Percentiles rank a stretch among this genome's conserved stretches.
These are phyloP conservation scores for Panicum miliaceum DNA, from an alignment of 176 grass and related monocot species.

Conservation along the genomic window DNA sequence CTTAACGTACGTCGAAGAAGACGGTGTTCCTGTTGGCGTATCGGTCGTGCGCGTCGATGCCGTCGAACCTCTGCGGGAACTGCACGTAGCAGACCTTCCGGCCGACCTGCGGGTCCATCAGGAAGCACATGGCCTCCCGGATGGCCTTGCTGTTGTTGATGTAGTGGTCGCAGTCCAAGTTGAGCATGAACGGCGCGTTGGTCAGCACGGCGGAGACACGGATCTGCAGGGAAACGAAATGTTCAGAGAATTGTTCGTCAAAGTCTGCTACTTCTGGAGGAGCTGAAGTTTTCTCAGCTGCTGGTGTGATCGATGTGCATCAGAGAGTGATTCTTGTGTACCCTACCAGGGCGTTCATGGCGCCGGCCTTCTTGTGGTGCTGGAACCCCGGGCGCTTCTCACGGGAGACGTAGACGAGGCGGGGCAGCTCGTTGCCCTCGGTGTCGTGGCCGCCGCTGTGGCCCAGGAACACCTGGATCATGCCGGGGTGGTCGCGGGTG, in stretches of 20 bases:
- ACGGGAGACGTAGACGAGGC: constrained; percentile 96
- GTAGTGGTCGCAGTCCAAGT: constrained; percentile 97
- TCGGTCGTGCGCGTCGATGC: constrained; percentile 86
- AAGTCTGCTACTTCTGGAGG: background rate
- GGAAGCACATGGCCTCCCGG: constrained; percentile 95
- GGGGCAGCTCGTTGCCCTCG: constrained; percentile 91
- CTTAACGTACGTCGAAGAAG: constrained; percentile 98
- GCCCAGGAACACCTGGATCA: constrained; percentile 99
- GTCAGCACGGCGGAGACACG: constrained; percentile 97
- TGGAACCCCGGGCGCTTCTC: constrained; percentile 96
- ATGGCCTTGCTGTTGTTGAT: constrained; percentile 99
- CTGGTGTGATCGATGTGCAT: background rate
- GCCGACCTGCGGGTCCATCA: constrained; percentile 96
- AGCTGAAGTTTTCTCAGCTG: background rate
- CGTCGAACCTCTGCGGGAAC: constrained; percentile 99
- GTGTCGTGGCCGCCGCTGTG: constrained; percentile 93
- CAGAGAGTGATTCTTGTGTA: background rate
- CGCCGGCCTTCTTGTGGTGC: constrained; percentile 99
- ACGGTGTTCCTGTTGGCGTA: constrained; percentile 98
- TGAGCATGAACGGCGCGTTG: constrained; percentile 97
- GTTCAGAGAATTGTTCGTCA: background rate
- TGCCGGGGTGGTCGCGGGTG: constrained; percentile 96
- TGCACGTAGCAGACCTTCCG: constrained; percentile 91
- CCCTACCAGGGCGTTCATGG: constrained; percentile 93
- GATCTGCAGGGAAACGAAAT: constrained; percentile 42